Base-by-base conservation (phyloP, 2,329 filamentous ascomycete genomes). In the Xylariaceae sp. region DNA sequence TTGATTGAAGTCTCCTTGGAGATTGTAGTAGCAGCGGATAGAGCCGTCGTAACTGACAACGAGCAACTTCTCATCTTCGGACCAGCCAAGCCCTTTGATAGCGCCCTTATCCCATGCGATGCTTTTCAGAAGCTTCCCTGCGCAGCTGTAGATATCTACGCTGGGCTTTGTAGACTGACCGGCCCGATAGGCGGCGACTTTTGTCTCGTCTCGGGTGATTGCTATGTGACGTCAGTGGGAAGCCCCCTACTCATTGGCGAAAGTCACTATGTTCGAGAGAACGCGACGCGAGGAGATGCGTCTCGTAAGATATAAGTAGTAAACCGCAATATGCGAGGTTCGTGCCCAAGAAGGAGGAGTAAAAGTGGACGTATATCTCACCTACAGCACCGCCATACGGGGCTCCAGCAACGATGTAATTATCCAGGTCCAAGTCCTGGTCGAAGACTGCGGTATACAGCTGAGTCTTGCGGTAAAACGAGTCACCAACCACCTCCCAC, bases 401-500 rank as follows among this genome's bases (percentile, higher is more conserved):
- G 69, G 94, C 95, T 66, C 92, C 94, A 52, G 87, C 86, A 66
- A 97, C 86, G 65, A 93, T 81, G 75, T 95, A 96, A 75, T 94
- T 95, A 76, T 97, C 92, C 61, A 99, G 82, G 74, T 99, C 92
- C 57, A 97, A 79, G 68, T 96, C 91, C 67, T 89, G 83, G 72
- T 96, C 91, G 71, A 97, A 99, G 59, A 97, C 83, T 60, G 86
- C 88, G 55, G 91, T 92, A 77, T 97, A 99, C 55, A 96, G 83
- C 72, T 93, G 89, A 51, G 89, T 86, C 76, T 96, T 97, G 70
- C 93, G 89, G 76, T 97, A 99, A 79, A 95, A 97, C 66, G 84
- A 87, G 72, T 95, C 89, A 68, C 90, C 94, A 60, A 97, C 84
- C 72, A 84, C 88, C 77, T 96, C 91, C 94, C 94, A 99, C 71